Base-by-base conservation (phyloP, 371 early-diverging fungal species). In the Syncephalis plumigaleata region DNA sequence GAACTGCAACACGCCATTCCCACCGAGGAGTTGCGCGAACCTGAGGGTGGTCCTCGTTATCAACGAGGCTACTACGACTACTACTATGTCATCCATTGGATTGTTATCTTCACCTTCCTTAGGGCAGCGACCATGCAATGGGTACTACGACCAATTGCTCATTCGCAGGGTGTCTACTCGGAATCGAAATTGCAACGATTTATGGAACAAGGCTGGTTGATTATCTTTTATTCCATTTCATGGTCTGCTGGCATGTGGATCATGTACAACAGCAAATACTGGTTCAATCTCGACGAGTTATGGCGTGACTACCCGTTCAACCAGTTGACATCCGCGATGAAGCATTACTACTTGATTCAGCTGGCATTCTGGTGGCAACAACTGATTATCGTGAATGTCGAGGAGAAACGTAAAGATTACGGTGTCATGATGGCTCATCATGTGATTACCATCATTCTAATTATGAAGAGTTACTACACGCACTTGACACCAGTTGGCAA, bases 291-390 rank as follows among this genome's bases (percentile, higher is more conserved):
- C 7, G 20, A 21, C 20, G 17, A 44, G 17, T 20, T 50, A 16
- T 45, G 51, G 45, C 17, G 17, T 9, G 51, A 39, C 24, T 50
- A 50, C 39, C 51, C 51, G 5, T 23, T 37, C 39, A 8, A 22
- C 9, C 9, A 36, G 4, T 8, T 50, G 2, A 17, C 8, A 15
- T 20, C 23, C 2, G 11, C 9, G 2, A 23, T 45, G 9, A 86
- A 90, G 55, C 63, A 66, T 55, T 90, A 79, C 59, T 90, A 88
- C 55, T 59, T 87, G 48, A 64, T 75, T 52, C 80, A 86, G 52
- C 58, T 75, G 11, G 77, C 80, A 3, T 87, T 83, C 54, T 90
- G 86, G 85, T 44, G 84, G n/a, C 81, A 81, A 42, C 81, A 81
- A 53, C 48, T 82, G 37, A 70, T 76, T 50, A 73, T 76, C 1